phyloP scores from a whole-genome alignment of 306 rosid species.

The Lotus japonicus region DNA sequence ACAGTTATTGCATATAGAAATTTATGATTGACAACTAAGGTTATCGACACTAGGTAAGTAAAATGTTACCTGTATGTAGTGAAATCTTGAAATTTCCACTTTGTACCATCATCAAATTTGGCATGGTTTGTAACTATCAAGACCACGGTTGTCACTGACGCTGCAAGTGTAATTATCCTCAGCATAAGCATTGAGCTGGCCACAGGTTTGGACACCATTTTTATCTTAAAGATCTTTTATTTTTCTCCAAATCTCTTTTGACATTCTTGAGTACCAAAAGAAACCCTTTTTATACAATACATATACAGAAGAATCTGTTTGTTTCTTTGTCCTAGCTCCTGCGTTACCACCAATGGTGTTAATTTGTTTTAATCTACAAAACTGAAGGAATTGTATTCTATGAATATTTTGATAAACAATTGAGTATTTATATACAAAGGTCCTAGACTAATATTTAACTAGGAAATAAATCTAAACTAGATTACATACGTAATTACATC shows the following conservation, averaged over 20 bases:
- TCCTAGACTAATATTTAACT: too few species aligned
- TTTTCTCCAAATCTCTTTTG: background rate
- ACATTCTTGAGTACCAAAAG: background rate
- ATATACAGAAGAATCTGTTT: background rate
- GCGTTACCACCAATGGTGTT: constrained; percentile 26
- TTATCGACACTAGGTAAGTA: too few species aligned
- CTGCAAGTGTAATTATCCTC: constrained; percentile 39
- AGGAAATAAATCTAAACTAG: too few species aligned
- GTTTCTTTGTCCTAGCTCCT: background rate
- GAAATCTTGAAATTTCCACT: constrained; percentile 26
- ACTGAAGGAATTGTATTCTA: too few species aligned
- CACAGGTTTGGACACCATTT: constrained; percentile 28
- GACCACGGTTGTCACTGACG: constrained; percentile 23
- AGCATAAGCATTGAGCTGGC: constrained; percentile 31
- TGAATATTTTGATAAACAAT: too few species aligned
- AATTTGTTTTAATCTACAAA: constrained; percentile 14
- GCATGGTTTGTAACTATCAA: constrained; percentile 26
- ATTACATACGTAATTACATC: too few species aligned
- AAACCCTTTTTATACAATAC: constrained; percentile 15
- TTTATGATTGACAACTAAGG: background rate
- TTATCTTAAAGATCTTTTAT: background rate
- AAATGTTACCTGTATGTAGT: constrained; percentile 29
- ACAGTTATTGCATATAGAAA: background rate
- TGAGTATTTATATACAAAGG: too few species aligned
- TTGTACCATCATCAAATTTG: constrained; percentile 3